Conservation (phyloP, 257 asterid species). For the Nicotiana obtusifolia region DNA sequence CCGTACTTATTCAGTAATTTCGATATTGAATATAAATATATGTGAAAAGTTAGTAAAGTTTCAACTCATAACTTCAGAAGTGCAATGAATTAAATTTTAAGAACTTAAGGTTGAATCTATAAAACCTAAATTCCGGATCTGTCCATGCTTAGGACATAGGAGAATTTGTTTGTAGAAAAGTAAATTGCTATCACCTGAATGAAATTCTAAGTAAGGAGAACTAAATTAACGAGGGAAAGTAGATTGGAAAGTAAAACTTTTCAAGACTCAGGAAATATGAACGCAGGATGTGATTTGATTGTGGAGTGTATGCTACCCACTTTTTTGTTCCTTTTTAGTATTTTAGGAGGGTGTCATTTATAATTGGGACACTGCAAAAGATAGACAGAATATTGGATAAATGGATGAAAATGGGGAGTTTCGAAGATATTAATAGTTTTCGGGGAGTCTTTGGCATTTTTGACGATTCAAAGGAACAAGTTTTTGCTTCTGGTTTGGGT, state of each 20-base stretch:
- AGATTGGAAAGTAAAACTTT: background rate
- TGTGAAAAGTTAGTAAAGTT: too few species aligned
- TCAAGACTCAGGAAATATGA: background rate
- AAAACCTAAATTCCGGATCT: too few species aligned
- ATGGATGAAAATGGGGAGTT: background rate
- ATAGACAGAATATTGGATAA: background rate
- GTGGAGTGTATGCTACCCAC: background rate
- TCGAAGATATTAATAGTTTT: background rate
- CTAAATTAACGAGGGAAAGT: background rate
- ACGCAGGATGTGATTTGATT: background rate
- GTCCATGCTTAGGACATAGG: too few species aligned
- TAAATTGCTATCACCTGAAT: background rate
- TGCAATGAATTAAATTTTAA: too few species aligned
- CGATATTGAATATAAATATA: too few species aligned
- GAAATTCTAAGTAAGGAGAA: background rate
- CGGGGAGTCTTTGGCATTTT: background rate
- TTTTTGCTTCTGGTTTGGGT: background rate
- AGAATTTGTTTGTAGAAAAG: background rate
- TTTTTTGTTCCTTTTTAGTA: background rate
- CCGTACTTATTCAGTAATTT: too few species aligned
- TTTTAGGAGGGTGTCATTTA: background rate
- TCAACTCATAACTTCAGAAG: too few species aligned
- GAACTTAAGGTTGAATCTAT: too few species aligned
- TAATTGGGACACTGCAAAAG: background rate
- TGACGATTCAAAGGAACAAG: background rate